Base-by-base conservation (phyloP, 192 early-diverging fungal genomes). In the Coemansia sp. region DNA sequence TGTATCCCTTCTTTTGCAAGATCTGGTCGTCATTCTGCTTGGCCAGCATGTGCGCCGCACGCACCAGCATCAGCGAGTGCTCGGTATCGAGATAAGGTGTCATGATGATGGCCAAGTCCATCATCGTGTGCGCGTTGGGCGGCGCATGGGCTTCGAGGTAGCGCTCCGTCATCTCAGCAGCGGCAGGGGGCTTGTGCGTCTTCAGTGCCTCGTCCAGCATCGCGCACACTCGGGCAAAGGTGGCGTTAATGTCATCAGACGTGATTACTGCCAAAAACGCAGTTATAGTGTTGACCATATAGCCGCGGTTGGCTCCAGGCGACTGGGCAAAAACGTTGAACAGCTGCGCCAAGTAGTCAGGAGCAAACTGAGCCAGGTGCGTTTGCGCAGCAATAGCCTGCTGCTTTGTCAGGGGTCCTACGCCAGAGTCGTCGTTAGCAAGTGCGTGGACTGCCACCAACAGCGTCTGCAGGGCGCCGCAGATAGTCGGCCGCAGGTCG, bases 1-100 rank as follows among this genome's bases (percentile, higher is more conserved):
- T 95, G 85, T 99, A 99, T 0, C 90, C 92, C 82, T 94, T 95
- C 86, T 99, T 99, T 69, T 97, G 97, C 16, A 97, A 69, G 12
- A 85, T 86, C 0, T 90, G 73, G 61, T 94, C 92, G 38, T 78
- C 83, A 33, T 91, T 77, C 70, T 90, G 87, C 21, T 63, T 72
- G 38, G 67, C 68, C 47, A 75, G 63, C 61, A 71, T 38, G 12
- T 87, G 68, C 0, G 83, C 71, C 10, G 81, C 82, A 7, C 73
- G 78, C 42, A 86, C 66, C 50, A 85, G 72, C 61, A 83, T 82
- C 72, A 90, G 88, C 26, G 88, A 74, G 60, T 87, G 88, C 34
- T 89, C 83, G 10, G 85, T 64, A 62, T 93, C 86, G 41, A 98
- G 85, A 38, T 91, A 88, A 6, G 87, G 85, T 16, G 86, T 78